Base-by-base conservation (phyloP, 768 basidiomycete species). In the Pulveroboletus frians region DNA sequence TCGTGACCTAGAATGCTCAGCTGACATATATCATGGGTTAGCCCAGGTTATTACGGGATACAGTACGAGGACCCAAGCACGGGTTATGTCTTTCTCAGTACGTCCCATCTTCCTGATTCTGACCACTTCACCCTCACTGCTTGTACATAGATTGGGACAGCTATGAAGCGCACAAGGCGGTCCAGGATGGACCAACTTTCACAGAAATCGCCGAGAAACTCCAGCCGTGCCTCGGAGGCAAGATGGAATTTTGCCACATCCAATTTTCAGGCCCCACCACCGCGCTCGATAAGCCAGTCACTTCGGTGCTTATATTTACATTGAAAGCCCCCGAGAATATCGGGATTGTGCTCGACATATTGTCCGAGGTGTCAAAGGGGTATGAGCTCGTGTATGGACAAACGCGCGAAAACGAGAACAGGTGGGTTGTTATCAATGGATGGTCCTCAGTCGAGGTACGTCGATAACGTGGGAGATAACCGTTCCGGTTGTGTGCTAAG, bases 381-480 rank as follows among this genome's bases (percentile, higher is more conserved):
- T 34, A 55, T 30, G 36, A 5, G 8, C 6, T 63, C 8, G 56
- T 57, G 8, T 67, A 53, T 27, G 66, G 64, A 26, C 41, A 53
- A 32, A 45, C 51, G 11, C 47, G 40, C n/a, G 56, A 59, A 39
- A 54, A 66, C 6, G 46, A 55, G 32, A 65, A 52, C 53, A 55
- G 50, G 35, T 54, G 54, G 36, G 1, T 63, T 23, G 4, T 56
- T 6, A 15, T 67, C 15, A 20, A 41, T 2, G 63, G 66, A 9
- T 65, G 63, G 66, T 9, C 27, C 5, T 36, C 51, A 4, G 46
- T 63, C 3, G 58, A 67, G 64, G 66, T 65, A 34, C 10, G 63
- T 46, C 15, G 14, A 27, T 8, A 9, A 31, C 4, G 29, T 13
- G 4, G 9, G 26, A 42, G 30, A 9, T 5, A 20, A 20, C 17